phyloP scores from a whole-genome alignment of 495 filamentous ascomycete genomes.

The Bathelium albidoporum region DNA sequence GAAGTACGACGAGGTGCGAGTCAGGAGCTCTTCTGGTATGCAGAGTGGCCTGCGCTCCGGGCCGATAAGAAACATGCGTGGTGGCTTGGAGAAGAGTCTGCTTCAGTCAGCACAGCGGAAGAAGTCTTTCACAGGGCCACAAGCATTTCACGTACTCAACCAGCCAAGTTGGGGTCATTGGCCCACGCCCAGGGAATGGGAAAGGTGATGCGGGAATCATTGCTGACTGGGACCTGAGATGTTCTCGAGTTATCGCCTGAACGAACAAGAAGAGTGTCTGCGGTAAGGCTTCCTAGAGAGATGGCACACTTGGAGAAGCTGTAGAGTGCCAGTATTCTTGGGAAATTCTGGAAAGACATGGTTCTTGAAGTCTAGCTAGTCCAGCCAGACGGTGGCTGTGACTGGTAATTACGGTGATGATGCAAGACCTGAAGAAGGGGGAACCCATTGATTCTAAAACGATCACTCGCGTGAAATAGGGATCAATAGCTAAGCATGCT shows the following conservation, averaged over 20 bases:
- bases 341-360: too few relatives aligned
- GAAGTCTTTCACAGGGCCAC: background rate
- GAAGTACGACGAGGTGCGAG: background rate
- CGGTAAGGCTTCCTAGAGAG: too few relatives aligned
- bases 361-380: too few relatives aligned
- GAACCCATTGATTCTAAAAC: background rate
- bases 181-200: background rate
- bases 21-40: background rate
- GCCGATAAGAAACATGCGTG: background rate
- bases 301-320: too few relatives aligned
- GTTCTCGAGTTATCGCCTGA: too few relatives aligned
- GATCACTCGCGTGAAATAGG: background rate
- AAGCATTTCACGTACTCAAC: background rate
- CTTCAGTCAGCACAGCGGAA: background rate
- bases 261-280: too few relatives aligned
- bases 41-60: background rate
- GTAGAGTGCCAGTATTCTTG: too few relatives aligned
- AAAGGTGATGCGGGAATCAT: background rate
- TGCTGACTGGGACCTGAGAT: background rate
- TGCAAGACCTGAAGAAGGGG: background rate
- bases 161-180: background rate
- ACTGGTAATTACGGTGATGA: background rate
- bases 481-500: too few relatives aligned
- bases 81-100: background rate
- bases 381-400: too few relatives aligned